Base-by-base conservation (phyloP, 306 rosid genomes). In the Citrullus amarus region DNA sequence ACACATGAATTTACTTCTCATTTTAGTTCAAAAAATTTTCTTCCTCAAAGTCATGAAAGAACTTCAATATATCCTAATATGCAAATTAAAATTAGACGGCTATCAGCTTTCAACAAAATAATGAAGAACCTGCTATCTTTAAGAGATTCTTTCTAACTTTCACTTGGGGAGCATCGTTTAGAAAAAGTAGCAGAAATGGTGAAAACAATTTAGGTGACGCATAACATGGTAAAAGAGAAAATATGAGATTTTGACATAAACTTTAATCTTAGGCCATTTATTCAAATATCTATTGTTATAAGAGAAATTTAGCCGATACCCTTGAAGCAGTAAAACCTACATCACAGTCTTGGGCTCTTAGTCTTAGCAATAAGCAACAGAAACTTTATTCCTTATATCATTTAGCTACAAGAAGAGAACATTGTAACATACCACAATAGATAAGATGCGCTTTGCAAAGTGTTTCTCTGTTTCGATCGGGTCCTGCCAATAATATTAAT, bases 391-490 rank as follows among this genome's bases (percentile, higher is more conserved):
- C 38, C 50, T 36, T n/a, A 12, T 14, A 76, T 39, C 15, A 61
- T 61, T 14, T 60, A 41, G 38, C 68, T 12, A 61, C 72, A 43
- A 60, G 16, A 41, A 20, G 32, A 57, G 53, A 79, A 54, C 57
- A 44, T 39, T 38, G 59, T 75, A 87, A 85, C 95, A 81, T 92
- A 95, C 98, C 97, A 95, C 89, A 20, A 92, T 88, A 75, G 98
- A 88, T 86, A 95, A 84, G 83, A 95, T 95, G 79, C 97, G 97
- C 76, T 87, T 89, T 62, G 92, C 95, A 87, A 95, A 92, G 78
- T 92, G 77, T 80, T 87, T 95, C 82, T 92, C 92, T 20, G 93
- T 95, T 88, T 95, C 97, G 77, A 83, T 70, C 44, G 97, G 96
- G 77, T 95, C 98, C 98, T 95, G 97, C 73, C 72, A 82, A 79